Evolutionary conservation across 257 asterid genomes (phyloP).

Genomic region (Solanum stenotomum): DNA sequence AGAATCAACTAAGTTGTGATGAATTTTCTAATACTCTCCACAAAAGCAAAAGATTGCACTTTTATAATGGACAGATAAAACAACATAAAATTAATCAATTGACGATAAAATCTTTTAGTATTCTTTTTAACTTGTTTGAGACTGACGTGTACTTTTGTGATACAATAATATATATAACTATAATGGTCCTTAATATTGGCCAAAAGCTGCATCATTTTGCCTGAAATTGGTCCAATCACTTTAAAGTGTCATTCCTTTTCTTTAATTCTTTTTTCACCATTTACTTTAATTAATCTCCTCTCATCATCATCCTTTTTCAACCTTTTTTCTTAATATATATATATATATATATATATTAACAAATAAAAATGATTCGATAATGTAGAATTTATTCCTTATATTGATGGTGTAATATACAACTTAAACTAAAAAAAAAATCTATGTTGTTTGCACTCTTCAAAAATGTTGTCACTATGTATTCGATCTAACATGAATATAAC

Average conservation of each 20-base stretch:
- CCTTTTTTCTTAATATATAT: not conserved
- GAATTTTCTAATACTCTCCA: too few species aligned
- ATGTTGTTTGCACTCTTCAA: not conserved
- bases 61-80: not conserved
- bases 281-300: not conserved
- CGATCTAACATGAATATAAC: not conserved
- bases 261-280: not conserved
- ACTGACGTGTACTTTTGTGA: not conserved
- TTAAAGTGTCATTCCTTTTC: not conserved
- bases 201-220: conserved; percentile 34
- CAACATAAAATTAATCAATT: not conserved
- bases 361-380: not conserved
- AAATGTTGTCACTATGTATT: not conserved
- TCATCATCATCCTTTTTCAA: not conserved
- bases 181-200: conserved; percentile 34
- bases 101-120: not conserved
- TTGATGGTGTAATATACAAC: not conserved
- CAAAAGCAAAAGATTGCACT: not conserved
- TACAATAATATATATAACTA: not conserved
- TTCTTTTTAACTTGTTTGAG: not conserved
- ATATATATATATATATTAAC: not conserved
- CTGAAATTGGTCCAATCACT: not conserved
- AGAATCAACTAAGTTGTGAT: too few species aligned
- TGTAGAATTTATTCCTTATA: not conserved
- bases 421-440: not conserved